Evolutionary conservation across 2,329 filamentous ascomycete genomes (phyloP), one percentile per base, ranked within the genome.

Genomic region (Fusarium agapanthi): DNA sequence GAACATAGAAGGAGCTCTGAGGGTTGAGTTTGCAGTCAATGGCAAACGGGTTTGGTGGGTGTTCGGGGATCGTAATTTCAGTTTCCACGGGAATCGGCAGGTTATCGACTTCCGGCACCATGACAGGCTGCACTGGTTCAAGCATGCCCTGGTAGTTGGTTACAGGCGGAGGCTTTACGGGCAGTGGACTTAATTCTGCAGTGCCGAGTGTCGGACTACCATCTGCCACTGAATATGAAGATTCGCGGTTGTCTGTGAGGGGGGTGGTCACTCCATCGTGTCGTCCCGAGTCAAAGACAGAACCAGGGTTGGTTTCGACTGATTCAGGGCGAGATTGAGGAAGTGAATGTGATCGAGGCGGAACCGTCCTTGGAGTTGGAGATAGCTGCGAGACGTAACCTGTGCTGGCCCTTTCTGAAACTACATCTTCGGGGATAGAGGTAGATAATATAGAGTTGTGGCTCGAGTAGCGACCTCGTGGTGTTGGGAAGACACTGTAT

Each of bases 1-100:
- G 80, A 15, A 84, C 79, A 55, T 86, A 84, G 69, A 88, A 89
- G 0, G 87, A 88, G 71, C 86, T 88, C 15, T 79, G 69, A 6
- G 75, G 67, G 15, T 79, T 83, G 40, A 89, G 87, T 11, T 74
- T 82, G 71, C 83, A 85, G 50, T 86, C 84, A 30, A 75, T 38
- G 7, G 60, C 69, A 60, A 66, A 70, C 3, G 76, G 70, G 30
- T 77, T 77, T 14, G 72, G 70, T 30, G 60, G 65, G 34, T 72
- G 65, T 13, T 60, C 30, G 28, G 72, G 68, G 15, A 63, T 51
- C 7, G 41, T 13, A 15, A 34, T 50, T 50, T 78, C 75, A 24
- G 67, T 67, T 43, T 75, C 70, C 14, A 78, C 77, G 5, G 77
- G 77, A 26, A 78, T 78, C 8, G 74, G 76, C 22, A 77, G 70